A percentile compares a stretch with the other conserved stretches of the same genome.
Evolutionary conservation across 371 early-diverging fungal species (phyloP).

Genomic region (Mortierella sp.): DNA sequence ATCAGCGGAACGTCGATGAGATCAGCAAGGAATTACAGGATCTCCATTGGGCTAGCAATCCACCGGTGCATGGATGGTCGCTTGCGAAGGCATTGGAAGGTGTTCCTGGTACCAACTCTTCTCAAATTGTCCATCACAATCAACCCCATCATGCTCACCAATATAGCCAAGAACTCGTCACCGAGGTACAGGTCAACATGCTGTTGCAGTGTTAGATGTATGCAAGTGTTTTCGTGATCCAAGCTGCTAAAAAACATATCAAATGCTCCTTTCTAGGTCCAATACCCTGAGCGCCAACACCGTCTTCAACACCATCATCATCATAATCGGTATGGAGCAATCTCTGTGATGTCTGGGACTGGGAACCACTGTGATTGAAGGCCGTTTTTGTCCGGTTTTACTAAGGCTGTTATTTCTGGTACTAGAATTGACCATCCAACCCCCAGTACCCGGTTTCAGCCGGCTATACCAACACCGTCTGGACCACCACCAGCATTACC

Average conservation of each 20-base stretch:
- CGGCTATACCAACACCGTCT: slow-evolving; percentile 17
- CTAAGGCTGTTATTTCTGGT: not conserved
- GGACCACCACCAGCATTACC: slow-evolving; percentile 40
- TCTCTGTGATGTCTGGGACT: not conserved
- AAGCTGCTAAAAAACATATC: not conserved
- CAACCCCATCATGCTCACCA: slow-evolving; percentile 13
- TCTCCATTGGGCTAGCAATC: slow-evolving; percentile 17
- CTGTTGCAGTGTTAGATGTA: not conserved
- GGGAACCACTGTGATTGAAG: no score
- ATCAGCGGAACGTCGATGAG: not conserved
- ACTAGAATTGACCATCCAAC: slow-evolving; percentile 6
- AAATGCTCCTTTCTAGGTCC: slow-evolving; percentile 6
- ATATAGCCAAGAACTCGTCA: not conserved
- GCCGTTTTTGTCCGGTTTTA: not conserved
- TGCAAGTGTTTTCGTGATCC: not conserved
- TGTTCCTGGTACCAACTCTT: slow-evolving; percentile 31
- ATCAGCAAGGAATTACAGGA: slow-evolving; percentile 15
- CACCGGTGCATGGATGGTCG: slow-evolving; percentile 32
- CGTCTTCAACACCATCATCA: slow-evolving; percentile 15
- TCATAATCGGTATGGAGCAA: not conserved
- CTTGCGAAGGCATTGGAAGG: slow-evolving; percentile 45
- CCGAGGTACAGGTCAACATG: slow-evolving; percentile 12
- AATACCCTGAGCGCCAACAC: slow-evolving; percentile 49
- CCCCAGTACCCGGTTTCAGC: slow-evolving; percentile 6
- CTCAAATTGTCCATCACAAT: slow-evolving; percentile 10